Evolutionary conservation across 2,329 filamentous ascomycete species (phyloP), one percentile per base, ranked within the genome.

Genomic region (Aspergillus latus): DNA sequence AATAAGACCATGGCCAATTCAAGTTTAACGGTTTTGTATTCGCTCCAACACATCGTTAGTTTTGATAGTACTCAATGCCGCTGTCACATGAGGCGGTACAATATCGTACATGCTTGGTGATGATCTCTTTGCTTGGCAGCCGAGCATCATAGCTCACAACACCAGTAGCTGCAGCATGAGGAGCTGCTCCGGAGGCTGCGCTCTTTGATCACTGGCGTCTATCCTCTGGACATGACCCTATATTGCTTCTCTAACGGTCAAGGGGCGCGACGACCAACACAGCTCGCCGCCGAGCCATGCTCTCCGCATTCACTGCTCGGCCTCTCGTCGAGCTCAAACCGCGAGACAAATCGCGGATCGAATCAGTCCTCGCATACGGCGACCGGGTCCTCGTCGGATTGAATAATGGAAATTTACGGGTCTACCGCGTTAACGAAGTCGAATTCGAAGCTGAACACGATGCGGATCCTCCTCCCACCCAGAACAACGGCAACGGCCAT

Each of bases 271-370:
- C 57, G 57, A 59, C 21, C 46, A 52, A 36, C 34, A 40, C 52
- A 59, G 54, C 52, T 61, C 51, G 52, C 54, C 42, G 65, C 64
- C 60, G 57, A 64, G 59, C 63, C 62, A 97, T 97, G 94, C 88
- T 99, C 77, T 95, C 93, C 77, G 94, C 94, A 72, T 99, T 99
- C 78, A 96, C 89, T 66, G 92, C 94, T 79, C 89, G 90, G 71
- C 90, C 92, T 62, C 93, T 99, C 74, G 89, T 97, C 82, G 94
- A 99, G 89, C 88, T 99, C 69, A 92, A 89, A 79, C 87, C 87
- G 75, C 88, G 90, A 75, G 93, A 97, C 84, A 97, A 95, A 81
- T 95, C 90, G 64, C 94, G 89, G 81, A 96, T 99, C 76, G 94
- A 99, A 78, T 94, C 90, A 49, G 90, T 99, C 64, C 83, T 97